Conservation (phyloP, 2,329 filamentous ascomycete genomes). For the Hyphodiscus sp. region DNA sequence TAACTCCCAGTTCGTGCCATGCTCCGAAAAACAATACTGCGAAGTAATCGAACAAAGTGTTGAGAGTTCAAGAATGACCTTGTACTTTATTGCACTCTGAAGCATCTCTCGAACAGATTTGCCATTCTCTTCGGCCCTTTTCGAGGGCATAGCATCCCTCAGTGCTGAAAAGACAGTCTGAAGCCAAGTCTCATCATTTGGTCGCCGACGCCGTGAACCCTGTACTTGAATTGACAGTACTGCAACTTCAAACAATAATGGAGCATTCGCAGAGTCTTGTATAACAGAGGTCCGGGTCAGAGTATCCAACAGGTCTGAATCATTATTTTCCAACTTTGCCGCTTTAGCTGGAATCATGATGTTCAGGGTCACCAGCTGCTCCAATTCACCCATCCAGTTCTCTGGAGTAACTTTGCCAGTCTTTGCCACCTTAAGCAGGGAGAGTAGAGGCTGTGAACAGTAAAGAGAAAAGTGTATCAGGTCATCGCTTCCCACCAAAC, state of each 20-base stretch:
- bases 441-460: constrained; percentile 25
- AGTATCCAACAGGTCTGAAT: constrained; percentile 18
- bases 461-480: constrained; percentile 28
- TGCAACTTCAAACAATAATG: constrained; percentile 39
- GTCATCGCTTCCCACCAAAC: constrained; percentile 14
- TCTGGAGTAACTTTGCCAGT: neutral
- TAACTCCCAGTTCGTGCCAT: constrained; percentile 34
- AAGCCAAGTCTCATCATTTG: constrained; percentile 42
- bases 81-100: constrained; percentile 30
- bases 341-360: constrained; percentile 30
- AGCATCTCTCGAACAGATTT: constrained; percentile 29
- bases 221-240: constrained; percentile 37
- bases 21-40: constrained; percentile 22
- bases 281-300: constrained; percentile 23
- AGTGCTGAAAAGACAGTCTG: constrained; percentile 38
- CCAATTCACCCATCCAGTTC: constrained; percentile 22
- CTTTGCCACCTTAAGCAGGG: constrained; percentile 20
- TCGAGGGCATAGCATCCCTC: constrained; percentile 19
- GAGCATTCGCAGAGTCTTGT: constrained; percentile 32
- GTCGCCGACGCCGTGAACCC: constrained; percentile 37
- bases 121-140: constrained; percentile 13
- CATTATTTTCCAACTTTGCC: constrained; percentile 8
- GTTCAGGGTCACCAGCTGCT: constrained; percentile 30
- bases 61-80: constrained; percentile 30
- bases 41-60: constrained; percentile 30